Percentiles rank a stretch among this genome's conserved stretches.
These are phyloP conservation scores for Psophocarpus tetragonolobus DNA, from an alignment of 306 rosid species.

Conservation along the genomic window DNA sequence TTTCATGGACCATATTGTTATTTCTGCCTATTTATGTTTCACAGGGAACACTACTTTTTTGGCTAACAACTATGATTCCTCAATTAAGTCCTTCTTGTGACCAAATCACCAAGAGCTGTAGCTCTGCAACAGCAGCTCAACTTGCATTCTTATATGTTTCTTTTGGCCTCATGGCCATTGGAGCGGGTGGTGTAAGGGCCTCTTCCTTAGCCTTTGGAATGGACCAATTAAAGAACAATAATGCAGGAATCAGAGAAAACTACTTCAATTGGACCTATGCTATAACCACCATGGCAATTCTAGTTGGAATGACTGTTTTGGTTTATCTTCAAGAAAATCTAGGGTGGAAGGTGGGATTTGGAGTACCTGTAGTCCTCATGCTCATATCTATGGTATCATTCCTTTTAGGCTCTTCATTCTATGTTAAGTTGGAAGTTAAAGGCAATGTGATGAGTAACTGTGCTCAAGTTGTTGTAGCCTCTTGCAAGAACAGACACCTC, in stretches of 20 bases:
- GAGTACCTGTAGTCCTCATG: neutral
- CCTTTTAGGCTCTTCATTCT: neutral
- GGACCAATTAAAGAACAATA: constrained; percentile 11
- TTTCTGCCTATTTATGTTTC: too few species aligned
- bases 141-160: constrained; percentile 23
- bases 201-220: constrained; percentile 26
- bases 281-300: neutral
- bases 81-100: neutral
- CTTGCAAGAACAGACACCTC: neutral
- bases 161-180: constrained; percentile 19
- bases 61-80: constrained; percentile 42
- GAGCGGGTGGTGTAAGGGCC: constrained; percentile 21
- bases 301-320: constrained; percentile 12
- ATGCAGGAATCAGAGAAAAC: neutral
- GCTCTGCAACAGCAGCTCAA: neutral
- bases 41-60: constrained; percentile 29
- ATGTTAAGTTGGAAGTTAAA: neutral
- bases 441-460: neutral
- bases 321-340: constrained; percentile 16
- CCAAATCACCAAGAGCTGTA: neutral
- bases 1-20: too few species aligned
- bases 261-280: constrained; percentile 9
- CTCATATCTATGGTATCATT: neutral
- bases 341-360: neutral
- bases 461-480: neutral